Conservation (phyloP, 2,329 filamentous ascomycete species). For the Beauveria brongniartii region DNA sequence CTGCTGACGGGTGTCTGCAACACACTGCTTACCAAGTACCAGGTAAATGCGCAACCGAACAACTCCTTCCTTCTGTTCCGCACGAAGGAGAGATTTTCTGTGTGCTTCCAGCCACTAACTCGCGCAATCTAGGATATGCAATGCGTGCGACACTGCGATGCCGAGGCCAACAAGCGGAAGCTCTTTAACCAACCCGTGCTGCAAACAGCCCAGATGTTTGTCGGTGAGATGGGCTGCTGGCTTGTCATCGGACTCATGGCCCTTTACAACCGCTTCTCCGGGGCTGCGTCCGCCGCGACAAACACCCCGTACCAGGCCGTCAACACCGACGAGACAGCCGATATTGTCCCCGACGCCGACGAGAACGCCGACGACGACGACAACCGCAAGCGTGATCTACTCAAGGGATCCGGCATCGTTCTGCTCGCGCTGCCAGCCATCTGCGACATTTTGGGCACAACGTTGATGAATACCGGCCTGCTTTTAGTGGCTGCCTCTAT, state of each 20-base stretch:
- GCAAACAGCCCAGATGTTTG: conserved; percentile 96
- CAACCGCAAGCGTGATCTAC: conserved; percentile 43
- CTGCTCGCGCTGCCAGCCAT: conserved; percentile 79
- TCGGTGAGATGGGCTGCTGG: conserved; percentile 95
- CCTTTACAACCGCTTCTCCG: conserved; percentile 52
- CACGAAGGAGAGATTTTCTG: not conserved
- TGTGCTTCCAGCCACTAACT: too few relatives aligned
- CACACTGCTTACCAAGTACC: conserved; percentile 92
- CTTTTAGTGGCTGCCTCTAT: conserved; percentile 92
- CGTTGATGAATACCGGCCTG: conserved; percentile 92
- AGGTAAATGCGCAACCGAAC: conserved; percentile 44
- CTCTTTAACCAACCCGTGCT: conserved; percentile 92
- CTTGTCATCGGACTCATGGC: conserved; percentile 68
- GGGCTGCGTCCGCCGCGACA: conserved; percentile 30
- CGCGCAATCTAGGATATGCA: conserved; percentile 67
- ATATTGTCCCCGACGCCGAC: conserved; percentile 28
- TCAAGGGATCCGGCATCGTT: conserved; percentile 63
- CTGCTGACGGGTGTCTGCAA: conserved; percentile 93
- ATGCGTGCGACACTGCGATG: conserved; percentile 84
- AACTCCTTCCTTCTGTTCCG: conserved; percentile 15
- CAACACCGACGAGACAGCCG: conserved; percentile 36
- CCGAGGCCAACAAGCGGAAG: conserved; percentile 53
- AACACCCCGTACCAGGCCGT: conserved; percentile 60
- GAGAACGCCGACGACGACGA: conserved; percentile 30
- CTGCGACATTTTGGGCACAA: conserved; percentile 92